Conservation (phyloP, 2,329 filamentous ascomycete genomes). For the Aureobasidium lini region DNA sequence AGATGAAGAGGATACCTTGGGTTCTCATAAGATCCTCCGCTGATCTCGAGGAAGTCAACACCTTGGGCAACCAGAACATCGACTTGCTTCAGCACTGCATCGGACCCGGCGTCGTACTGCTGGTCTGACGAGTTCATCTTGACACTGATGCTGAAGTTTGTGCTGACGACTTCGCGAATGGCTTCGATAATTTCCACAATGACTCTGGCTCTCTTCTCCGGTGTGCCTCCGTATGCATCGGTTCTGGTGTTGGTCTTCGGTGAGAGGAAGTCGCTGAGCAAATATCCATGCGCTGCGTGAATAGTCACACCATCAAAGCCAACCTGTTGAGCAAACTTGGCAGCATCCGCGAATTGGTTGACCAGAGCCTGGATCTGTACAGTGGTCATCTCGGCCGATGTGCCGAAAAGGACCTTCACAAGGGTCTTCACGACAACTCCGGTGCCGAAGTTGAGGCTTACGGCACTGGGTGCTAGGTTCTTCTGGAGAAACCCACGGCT, state of each 20-base stretch:
- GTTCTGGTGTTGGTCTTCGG: constrained; percentile 39
- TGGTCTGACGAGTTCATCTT: constrained; percentile 47
- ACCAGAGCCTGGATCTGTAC: constrained; percentile 49
- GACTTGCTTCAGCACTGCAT: constrained; percentile 53
- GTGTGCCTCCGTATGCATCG: constrained; percentile 42
- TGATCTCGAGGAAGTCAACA: constrained; percentile 62
- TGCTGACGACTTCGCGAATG: constrained; percentile 35
- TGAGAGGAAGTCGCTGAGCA: constrained; percentile 38
- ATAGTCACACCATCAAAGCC: constrained; percentile 49
- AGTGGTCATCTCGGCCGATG: constrained; percentile 49
- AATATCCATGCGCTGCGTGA: constrained; percentile 47
- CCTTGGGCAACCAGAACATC: constrained; percentile 40
- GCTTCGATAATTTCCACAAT: constrained; percentile 39
- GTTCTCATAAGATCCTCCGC: constrained; percentile 43
- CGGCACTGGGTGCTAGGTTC: constrained; percentile 37
- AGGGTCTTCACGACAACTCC: constrained; percentile 6
- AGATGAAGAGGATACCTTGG: not conserved
- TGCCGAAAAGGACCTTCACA: constrained; percentile 35
- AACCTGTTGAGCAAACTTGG: constrained; percentile 41
- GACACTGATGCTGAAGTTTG: constrained; percentile 39
- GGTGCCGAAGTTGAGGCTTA: constrained; percentile 36
- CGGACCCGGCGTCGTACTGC: constrained; percentile 18
- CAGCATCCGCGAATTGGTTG: constrained; percentile 45
- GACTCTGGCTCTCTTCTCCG: constrained; percentile 39
- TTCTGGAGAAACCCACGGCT: constrained; percentile 31